Conservation (phyloP, 2,329 filamentous ascomycete genomes). For the Leptosphaerulina australis region DNA sequence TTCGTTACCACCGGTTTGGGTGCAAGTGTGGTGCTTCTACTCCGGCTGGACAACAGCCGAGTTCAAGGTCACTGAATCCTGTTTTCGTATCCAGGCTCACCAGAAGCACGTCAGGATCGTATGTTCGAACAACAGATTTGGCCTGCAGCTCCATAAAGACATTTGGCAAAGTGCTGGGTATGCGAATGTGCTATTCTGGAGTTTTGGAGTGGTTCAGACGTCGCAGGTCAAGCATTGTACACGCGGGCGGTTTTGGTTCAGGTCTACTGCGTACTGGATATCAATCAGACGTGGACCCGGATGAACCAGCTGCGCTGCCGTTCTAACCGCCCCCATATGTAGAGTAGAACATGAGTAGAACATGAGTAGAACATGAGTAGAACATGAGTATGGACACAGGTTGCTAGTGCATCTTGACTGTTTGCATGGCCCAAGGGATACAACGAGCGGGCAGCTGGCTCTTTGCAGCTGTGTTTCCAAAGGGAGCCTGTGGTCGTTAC, state of each 20-base stretch:
- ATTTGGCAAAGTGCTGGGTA: neutral
- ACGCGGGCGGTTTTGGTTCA: conserved; percentile 4
- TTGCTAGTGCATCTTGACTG: neutral
- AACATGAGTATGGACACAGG: too few species aligned
- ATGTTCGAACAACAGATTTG: neutral
- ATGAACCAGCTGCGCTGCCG: conserved; percentile 5
- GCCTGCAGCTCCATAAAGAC: neutral
- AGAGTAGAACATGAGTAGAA: neutral
- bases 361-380: conserved; percentile 1
- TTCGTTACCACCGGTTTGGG: conserved; percentile 8
- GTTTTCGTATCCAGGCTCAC: neutral
- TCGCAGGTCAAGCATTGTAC: neutral
- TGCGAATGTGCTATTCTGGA: neutral
- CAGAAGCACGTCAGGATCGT: neutral
- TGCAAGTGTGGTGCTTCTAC: neutral
- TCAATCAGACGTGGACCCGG: neutral
- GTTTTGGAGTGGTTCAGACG: neutral
- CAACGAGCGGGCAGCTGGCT: neutral
- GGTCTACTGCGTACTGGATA: too few species aligned
- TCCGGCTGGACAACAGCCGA: neutral
- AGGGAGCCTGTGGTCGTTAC: neutral
- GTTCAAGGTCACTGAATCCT: neutral
- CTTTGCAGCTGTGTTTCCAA: neutral
- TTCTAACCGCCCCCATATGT: conserved; percentile 9
- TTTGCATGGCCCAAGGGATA: neutral